Base-by-base conservation (phyloP, 352 stramenopile species). In the Pythium rishiriense region DNA sequence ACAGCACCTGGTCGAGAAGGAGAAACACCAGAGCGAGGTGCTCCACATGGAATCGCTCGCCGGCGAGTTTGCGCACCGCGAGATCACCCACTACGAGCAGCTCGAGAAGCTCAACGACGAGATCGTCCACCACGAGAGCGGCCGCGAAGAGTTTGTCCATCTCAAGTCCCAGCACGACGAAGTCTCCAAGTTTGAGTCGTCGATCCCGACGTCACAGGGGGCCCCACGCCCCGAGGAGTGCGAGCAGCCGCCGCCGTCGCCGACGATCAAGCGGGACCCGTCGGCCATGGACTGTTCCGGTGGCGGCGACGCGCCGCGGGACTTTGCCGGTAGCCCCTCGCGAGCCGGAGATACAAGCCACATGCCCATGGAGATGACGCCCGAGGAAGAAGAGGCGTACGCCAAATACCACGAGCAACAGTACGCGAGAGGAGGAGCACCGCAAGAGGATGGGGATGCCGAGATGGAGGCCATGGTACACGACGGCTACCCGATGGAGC, bases 11-110 rank as follows among this genome's bases (percentile, higher is more conserved):
- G 82, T 95, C 21, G 86, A 95, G 64, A 89, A 87, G 56, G 87
- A 93, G 66, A 80, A 82, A n/a, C 83, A 93, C 62, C 85, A 92
- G 71, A 90, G 73, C 6, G 87, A 95, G 54, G 83, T 93, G 54
- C 72, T 95, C 50, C 87, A 93, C 73, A 95, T 93, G 85, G 85
- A 95, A 66, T 88, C 80, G 19, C 72, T 89, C 3, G 55, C 76
- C 8, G 83, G 84, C 28, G 85, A 95, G 64, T 95, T 93, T 41
- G 85, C 83, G 19, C 84, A 95, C 63, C 83, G 81, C 19, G 86
- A 94, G 54, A 85, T 94, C 68, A 93, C 84, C n/a, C 81, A 94
- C 43, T 94, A 90, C 50, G 83, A 94, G 70, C 74, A 86, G 59
- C 89, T 83, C 10, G 84, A 95, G 70, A 78, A 91, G 42, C 64